Percentiles rank a stretch among this genome's conserved stretches.
phyloP scores from a whole-genome alignment of 1,139 yeast species.

The Kurtzmaniella quercitrusa region DNA sequence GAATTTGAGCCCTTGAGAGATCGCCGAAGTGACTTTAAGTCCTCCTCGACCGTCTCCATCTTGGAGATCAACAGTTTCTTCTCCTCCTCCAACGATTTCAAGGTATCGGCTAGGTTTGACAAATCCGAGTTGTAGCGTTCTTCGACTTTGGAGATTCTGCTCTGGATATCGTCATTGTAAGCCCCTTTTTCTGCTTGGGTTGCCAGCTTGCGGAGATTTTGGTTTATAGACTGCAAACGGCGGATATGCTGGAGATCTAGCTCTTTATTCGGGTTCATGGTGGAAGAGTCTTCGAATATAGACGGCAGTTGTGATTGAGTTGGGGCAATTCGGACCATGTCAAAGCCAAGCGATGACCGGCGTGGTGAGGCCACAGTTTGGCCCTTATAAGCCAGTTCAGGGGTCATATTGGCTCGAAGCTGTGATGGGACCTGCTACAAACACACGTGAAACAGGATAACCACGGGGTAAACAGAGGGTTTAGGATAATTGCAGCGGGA shows the following conservation, averaged over 20 bases:
- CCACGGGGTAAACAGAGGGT: too few relatives aligned
- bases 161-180: conserved; percentile 1
- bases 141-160: conserved; percentile 5
- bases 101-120: conserved; percentile 1
- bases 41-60: conserved; percentile 19
- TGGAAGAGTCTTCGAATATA: background rate
- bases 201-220: background rate
- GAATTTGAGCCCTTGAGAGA: conserved; percentile 18
- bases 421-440: background rate
- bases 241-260: conserved; percentile 6
- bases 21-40: conserved; percentile 19
- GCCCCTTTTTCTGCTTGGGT: background rate
- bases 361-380: background rate
- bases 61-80: conserved; percentile 13
- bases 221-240: background rate
- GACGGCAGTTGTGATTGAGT: background rate
- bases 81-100: conserved; percentile 13
- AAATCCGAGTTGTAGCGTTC: conserved; percentile 3
- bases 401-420: background rate
- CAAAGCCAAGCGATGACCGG: background rate
- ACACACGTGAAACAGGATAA: background rate
- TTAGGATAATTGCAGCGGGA: too few relatives aligned
- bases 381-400: background rate
- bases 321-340: background rate
- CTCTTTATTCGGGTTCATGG: background rate